These are phyloP conservation scores for Ophiocytium majus DNA, from an alignment of 352 stramenopile genomes.

Conservation along the genomic window DNA sequence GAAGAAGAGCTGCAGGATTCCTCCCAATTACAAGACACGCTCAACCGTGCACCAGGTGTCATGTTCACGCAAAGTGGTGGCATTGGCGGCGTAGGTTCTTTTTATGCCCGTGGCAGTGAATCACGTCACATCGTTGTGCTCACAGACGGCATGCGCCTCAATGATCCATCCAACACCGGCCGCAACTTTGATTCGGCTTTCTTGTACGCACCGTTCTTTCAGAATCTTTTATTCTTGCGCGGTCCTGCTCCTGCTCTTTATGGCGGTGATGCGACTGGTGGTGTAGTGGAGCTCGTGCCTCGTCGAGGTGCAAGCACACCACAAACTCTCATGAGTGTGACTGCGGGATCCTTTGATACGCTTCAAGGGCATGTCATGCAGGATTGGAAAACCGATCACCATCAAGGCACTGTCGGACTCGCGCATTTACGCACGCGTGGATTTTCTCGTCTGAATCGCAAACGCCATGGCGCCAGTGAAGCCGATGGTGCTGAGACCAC, in stretches of 20 bases:
- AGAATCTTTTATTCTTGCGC: background rate
- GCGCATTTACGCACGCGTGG: background rate
- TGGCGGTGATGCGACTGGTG: background rate
- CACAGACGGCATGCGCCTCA: background rate
- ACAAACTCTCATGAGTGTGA: background rate
- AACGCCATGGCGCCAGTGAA: background rate
- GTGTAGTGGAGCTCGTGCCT: background rate
- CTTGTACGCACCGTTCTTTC: background rate
- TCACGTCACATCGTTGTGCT: background rate
- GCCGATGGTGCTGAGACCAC: background rate
- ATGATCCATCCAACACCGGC: constrained; percentile 2
- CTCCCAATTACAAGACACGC: too few relatives aligned
- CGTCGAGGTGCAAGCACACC: background rate
- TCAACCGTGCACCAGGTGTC: background rate
- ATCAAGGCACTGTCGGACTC: background rate
- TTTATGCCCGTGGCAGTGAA: background rate
- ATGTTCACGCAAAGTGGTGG: background rate
- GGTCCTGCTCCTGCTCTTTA: background rate
- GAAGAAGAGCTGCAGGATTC: too few relatives aligned
- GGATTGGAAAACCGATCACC: constrained; percentile 17
- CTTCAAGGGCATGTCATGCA: background rate
- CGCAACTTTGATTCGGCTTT: background rate
- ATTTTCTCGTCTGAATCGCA: background rate
- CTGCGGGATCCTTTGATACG: background rate
- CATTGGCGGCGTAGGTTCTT: background rate